Evolutionary conservation across 495 filamentous ascomycete species (phyloP).

Genomic region (Lindgomyces ingoldianus): DNA sequence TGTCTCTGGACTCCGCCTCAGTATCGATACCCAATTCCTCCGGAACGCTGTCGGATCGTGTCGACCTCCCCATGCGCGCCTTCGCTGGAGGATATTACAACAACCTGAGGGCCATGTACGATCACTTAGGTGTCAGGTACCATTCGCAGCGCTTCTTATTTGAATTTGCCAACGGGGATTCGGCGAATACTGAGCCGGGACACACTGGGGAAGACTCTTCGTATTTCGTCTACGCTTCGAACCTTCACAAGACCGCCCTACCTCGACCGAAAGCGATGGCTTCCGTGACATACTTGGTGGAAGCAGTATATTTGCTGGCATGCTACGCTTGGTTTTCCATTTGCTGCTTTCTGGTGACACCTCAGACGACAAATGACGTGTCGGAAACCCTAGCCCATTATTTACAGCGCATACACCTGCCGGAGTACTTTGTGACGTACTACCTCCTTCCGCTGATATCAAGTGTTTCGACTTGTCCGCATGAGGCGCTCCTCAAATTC

Average conservation of each 20-base stretch:
- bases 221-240: conserved; percentile 54
- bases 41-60: conserved; percentile 36
- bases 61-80: conserved; percentile 62
- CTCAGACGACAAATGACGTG: conserved; percentile 24
- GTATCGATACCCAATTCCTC: conserved; percentile 39
- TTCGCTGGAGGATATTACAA: conserved; percentile 58
- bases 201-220: not conserved
- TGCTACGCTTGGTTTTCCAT: conserved; percentile 54
- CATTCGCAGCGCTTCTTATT: conserved; percentile 52
- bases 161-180: conserved; percentile 41
- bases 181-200: not conserved
- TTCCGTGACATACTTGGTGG: conserved; percentile 42
- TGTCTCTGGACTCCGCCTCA: conserved; percentile 50
- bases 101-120: conserved; percentile 58
- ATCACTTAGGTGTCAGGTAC: conserved; percentile 52
- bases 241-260: conserved; percentile 52
- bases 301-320: conserved; percentile 46
- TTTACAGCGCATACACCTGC: conserved; percentile 50
- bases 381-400: conserved; percentile 51
- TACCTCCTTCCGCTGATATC: conserved; percentile 58
- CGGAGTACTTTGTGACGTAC: conserved; percentile 45
- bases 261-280: conserved; percentile 38
- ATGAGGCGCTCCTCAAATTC: conserved; percentile 53
- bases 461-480: conserved; percentile 56
- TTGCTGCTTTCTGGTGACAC: conserved; percentile 51